These are phyloP conservation scores for Peronospora destructor DNA, from an alignment of 352 stramenopile genomes.

Conservation along the genomic window DNA sequence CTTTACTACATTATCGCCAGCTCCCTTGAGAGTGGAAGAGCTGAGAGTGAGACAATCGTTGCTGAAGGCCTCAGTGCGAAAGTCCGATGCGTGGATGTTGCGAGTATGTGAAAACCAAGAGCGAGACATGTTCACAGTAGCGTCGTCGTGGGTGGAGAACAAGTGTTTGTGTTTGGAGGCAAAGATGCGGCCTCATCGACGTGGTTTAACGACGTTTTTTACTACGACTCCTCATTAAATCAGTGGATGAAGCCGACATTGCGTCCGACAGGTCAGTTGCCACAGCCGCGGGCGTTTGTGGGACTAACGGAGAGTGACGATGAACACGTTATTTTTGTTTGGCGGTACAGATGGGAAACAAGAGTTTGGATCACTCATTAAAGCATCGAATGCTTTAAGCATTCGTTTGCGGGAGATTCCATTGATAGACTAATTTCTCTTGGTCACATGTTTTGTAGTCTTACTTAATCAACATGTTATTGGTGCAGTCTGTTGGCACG, in stretches of 20 bases:
- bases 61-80: neutral
- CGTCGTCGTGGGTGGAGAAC: slow-evolving; percentile 47
- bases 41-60: slow-evolving; percentile 43
- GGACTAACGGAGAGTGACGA: slow-evolving; percentile 38
- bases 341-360: slow-evolving; percentile 48
- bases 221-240: slow-evolving; percentile 55
- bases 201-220: slow-evolving; percentile 74
- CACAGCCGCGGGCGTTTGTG: slow-evolving; percentile 43
- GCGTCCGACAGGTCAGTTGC: slow-evolving; percentile 26
- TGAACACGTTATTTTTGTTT: slow-evolving; percentile 57
- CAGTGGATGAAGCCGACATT: slow-evolving; percentile 41
- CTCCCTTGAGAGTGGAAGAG: slow-evolving; percentile 63
- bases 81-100: neutral
- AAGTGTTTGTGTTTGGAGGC: slow-evolving; percentile 68
- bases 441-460: too few species aligned
- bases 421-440: too few species aligned
- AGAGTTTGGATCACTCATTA: slow-evolving; percentile 59
- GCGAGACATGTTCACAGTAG: slow-evolving; percentile 50
- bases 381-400: too few species aligned
- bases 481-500: too few species aligned
- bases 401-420: too few species aligned
- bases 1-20: too few species aligned
- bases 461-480: too few species aligned
- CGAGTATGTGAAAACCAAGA: neutral
- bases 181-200: slow-evolving; percentile 39